A percentile compares a stretch with the other conserved stretches of the same genome.
Evolutionary conservation across 164 flowering plant genomes (phyloP).

Genomic region (Magnolia sinica): DNA sequence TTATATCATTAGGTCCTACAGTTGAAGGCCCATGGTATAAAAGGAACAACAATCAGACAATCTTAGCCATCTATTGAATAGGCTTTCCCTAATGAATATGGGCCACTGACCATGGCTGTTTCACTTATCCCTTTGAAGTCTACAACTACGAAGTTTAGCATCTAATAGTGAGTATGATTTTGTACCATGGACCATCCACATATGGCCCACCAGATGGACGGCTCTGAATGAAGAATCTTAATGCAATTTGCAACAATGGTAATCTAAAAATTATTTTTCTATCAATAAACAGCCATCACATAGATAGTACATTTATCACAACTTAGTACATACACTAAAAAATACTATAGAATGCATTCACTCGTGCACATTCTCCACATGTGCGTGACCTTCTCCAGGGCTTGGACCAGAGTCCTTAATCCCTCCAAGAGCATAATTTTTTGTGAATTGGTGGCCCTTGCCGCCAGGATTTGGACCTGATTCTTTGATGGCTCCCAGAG

Average conservation of each 20-base stretch:
- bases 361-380: neutral
- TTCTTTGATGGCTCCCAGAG: neutral
- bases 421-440: slow-evolving; percentile 3
- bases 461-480: slow-evolving; percentile 7
- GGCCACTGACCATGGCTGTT: no score
- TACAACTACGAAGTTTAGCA: no score
- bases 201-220: neutral
- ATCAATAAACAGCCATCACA: neutral
- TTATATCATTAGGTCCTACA: no score
- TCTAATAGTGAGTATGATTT: neutral
- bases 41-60: no score
- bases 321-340: neutral
- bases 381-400: slow-evolving; percentile 7
- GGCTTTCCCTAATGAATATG: no score
- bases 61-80: no score
- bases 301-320: neutral
- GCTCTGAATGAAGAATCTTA: neutral
- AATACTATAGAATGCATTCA: neutral
- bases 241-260: neutral
- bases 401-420: slow-evolving; percentile 11
- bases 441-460: neutral
- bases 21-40: no score
- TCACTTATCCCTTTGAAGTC: no score
- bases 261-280: no score
- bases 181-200: no score